phyloP scores from a whole-genome alignment of 768 basidiomycete genomes.

The Mycena haematopus region DNA sequence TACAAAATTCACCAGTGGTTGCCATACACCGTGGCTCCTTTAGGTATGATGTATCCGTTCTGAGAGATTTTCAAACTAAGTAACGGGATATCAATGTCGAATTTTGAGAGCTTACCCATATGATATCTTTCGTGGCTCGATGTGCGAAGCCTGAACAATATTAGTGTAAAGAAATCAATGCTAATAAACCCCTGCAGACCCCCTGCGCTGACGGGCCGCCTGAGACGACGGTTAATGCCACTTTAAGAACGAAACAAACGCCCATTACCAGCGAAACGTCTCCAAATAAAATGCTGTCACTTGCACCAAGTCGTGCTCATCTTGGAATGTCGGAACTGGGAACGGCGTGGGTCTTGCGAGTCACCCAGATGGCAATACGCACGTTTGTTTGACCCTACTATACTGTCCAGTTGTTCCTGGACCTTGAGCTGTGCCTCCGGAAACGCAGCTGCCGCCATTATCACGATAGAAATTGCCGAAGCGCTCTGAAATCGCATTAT shows the following conservation, averaged over 20 bases:
- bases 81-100: not conserved
- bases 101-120: slow-evolving; percentile 51
- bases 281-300: slow-evolving; percentile 58
- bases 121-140: slow-evolving; percentile 66
- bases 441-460: slow-evolving; percentile 65
- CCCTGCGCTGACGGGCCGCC: slow-evolving; percentile 53
- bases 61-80: slow-evolving; percentile 29
- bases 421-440: slow-evolving; percentile 57
- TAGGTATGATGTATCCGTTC: slow-evolving; percentile 58
- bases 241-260: not conserved
- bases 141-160: slow-evolving; percentile 58
- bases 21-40: slow-evolving; percentile 62
- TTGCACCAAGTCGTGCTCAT: slow-evolving; percentile 50
- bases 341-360: not conserved
- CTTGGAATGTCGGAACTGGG: slow-evolving; percentile 47
- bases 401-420: slow-evolving; percentile 60
- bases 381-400: slow-evolving; percentile 56
- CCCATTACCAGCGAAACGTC: slow-evolving; percentile 49
- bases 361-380: slow-evolving; percentile 14
- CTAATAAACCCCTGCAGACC: slow-evolving; percentile 36
- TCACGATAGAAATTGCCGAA: slow-evolving; percentile 58
- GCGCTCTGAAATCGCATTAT: slow-evolving; percentile 45
- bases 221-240: not conserved
- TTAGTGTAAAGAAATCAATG: not conserved
- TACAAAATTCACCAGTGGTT: slow-evolving; percentile 56